These are phyloP conservation scores for Mycocentrospora acerina DNA, from an alignment of 2,329 filamentous ascomycete genomes.

Conservation along the genomic window DNA sequence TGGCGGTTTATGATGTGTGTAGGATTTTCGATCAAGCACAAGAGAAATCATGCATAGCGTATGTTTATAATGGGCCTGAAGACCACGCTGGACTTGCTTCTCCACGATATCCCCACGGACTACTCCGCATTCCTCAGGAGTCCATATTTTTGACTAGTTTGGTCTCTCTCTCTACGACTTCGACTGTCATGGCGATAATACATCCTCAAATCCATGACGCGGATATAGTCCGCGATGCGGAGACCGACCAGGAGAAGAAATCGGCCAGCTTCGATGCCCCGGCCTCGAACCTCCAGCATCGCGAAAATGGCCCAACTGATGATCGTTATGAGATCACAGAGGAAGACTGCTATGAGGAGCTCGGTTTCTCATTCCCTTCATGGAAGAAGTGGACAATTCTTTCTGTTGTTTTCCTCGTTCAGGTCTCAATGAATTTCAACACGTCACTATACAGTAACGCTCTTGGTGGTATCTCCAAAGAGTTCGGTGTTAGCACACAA, in stretches of 20 bases:
- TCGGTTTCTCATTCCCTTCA: slow-evolving; percentile 51
- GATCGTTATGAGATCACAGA: slow-evolving; percentile 53
- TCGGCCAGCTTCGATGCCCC: slow-evolving; percentile 11
- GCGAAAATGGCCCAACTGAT: slow-evolving; percentile 40
- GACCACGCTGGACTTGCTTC: no score
- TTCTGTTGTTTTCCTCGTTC: slow-evolving; percentile 55
- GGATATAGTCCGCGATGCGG: slow-evolving; percentile 15
- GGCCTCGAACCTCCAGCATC: slow-evolving; percentile 30
- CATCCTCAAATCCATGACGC: slow-evolving; percentile 18
- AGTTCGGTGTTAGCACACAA: slow-evolving; percentile 69
- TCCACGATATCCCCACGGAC: no score
- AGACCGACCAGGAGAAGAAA: slow-evolving; percentile 25
- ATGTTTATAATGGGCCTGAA: no score
- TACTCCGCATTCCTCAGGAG: no score
- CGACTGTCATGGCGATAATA: no score
- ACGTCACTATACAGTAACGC: slow-evolving; percentile 58
- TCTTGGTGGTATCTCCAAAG: slow-evolving; percentile 54
- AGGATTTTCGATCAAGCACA: no score
- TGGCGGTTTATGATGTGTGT: no score
- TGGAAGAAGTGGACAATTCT: slow-evolving; percentile 59
- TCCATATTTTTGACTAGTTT: no score
- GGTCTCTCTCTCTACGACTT: no score
- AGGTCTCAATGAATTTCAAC: slow-evolving; percentile 62
- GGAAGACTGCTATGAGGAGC: slow-evolving; percentile 51
- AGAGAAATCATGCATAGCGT: no score